Conservation (phyloP, 2,329 filamentous ascomycete species). For the Scedosporium boydii region DNA sequence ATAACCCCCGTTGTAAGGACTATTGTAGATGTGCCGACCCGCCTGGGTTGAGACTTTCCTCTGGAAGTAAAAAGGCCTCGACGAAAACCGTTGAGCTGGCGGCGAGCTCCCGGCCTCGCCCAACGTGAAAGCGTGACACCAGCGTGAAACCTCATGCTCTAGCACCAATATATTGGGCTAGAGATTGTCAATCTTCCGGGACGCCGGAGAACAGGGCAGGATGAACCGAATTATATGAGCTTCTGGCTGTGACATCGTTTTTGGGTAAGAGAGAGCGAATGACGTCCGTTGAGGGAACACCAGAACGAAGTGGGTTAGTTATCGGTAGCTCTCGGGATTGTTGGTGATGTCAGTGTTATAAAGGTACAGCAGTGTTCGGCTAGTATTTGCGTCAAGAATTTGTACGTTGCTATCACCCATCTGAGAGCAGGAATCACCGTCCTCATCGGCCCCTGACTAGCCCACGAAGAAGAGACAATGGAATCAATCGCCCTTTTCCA, state of each 20-base stretch:
- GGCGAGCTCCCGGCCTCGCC: not conserved
- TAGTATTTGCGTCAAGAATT: not conserved
- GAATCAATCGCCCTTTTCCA: too few relatives aligned
- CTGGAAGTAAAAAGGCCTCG: not conserved
- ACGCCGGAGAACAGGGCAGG: not conserved
- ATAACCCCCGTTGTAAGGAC: not conserved
- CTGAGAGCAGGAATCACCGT: not conserved
- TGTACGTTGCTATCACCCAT: not conserved
- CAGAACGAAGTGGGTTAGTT: not conserved
- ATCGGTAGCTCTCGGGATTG: not conserved
- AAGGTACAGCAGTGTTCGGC: not conserved
- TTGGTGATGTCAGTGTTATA: not conserved
- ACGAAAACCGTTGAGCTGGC: not conserved
- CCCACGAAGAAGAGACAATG: not conserved
- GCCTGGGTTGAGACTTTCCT: not conserved
- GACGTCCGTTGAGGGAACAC: not conserved
- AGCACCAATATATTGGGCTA: not conserved
- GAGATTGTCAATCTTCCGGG: not conserved
- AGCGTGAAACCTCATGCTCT: not conserved
- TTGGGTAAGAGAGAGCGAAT: not conserved
- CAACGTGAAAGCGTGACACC: not conserved
- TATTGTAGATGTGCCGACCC: not conserved
- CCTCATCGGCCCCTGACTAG: not conserved
- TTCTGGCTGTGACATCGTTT: not conserved
- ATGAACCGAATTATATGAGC: not conserved